Conservation (phyloP, 768 basidiomycete species). For the Lentinus brumalis region DNA sequence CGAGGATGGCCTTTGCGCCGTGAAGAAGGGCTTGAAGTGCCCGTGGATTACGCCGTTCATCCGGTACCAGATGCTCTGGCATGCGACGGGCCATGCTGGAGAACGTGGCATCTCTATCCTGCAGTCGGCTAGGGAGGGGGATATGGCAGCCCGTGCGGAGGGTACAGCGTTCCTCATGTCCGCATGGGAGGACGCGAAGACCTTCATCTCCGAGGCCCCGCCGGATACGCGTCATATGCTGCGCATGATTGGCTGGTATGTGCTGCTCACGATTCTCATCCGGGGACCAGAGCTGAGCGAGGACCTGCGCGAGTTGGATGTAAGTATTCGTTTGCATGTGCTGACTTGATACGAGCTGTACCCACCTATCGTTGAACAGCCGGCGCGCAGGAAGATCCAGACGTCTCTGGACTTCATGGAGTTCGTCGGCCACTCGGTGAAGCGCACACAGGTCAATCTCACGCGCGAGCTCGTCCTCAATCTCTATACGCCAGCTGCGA, state of each 20-base stretch:
- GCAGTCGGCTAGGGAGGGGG: too few species aligned
- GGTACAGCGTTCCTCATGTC: conserved; percentile 62
- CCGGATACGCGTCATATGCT: conserved; percentile 65
- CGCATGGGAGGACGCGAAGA: conserved; percentile 61
- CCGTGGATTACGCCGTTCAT: conserved; percentile 56
- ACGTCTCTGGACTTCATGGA: conserved; percentile 53
- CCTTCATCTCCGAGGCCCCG: conserved; percentile 54
- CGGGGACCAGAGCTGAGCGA: conserved; percentile 51
- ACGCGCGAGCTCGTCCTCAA: conserved; percentile 53
- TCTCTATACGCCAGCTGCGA: conserved; percentile 43
- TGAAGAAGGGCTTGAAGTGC: conserved; percentile 69
- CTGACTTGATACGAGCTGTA: neutral
- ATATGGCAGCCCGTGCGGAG: conserved; percentile 50
- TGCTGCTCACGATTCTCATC: conserved; percentile 52
- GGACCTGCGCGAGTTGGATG: conserved; percentile 55
- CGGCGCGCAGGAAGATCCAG: conserved; percentile 44
- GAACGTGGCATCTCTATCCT: conserved; percentile 48
- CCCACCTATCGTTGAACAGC: conserved; percentile 20
- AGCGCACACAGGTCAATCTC: conserved; percentile 53
- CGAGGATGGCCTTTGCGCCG: conserved; percentile 53
- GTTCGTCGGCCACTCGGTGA: conserved; percentile 48
- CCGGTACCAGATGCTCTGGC: conserved; percentile 55
- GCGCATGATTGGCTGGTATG: conserved; percentile 59
- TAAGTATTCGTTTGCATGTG: conserved; percentile 50
- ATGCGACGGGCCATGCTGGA: conserved; percentile 60